Conservation (phyloP, 2,329 filamentous ascomycete genomes). For the Penicillium sp. region DNA sequence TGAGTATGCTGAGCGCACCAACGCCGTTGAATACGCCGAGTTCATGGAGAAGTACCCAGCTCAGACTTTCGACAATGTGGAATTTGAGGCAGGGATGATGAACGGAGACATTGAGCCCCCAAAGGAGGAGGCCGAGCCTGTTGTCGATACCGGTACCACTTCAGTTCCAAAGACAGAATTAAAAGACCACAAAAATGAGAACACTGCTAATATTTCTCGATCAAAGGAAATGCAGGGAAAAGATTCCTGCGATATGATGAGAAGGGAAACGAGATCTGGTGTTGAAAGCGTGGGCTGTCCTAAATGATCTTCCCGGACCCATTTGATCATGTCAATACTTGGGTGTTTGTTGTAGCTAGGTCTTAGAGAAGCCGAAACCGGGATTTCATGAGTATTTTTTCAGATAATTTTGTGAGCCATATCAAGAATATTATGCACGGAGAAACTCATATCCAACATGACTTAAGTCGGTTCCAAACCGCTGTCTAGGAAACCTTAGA, state of each 20-base stretch:
- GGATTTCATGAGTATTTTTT: slow-evolving; percentile 63
- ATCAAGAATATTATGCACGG: slow-evolving; percentile 72
- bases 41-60: slow-evolving; percentile 55
- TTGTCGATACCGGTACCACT: background rate
- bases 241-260: too few relatives aligned
- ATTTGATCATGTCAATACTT: background rate
- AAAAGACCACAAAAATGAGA: background rate
- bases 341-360: background rate
- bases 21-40: slow-evolving; percentile 65
- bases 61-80: slow-evolving; percentile 24
- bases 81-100: slow-evolving; percentile 11
- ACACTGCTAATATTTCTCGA: too few relatives aligned
- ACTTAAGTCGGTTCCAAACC: slow-evolving; percentile 55
- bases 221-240: too few relatives aligned
- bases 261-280: background rate
- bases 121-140: background rate
- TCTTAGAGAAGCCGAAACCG: slow-evolving; percentile 43
- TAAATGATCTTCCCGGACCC: slow-evolving; percentile 50
- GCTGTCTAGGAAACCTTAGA: slow-evolving; percentile 85
- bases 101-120: slow-evolving; percentile 1
- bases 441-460: slow-evolving; percentile 64
- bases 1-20: slow-evolving; percentile 60
- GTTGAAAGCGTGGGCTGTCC: slow-evolving; percentile 54
- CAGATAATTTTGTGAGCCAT: slow-evolving; percentile 73
- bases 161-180: background rate